A percentile compares a stretch with the other conserved stretches of the same genome.
Evolutionary conservation across 2,329 filamentous ascomycete species (phyloP).

Genomic region (Chrysosporium keratinophilum): DNA sequence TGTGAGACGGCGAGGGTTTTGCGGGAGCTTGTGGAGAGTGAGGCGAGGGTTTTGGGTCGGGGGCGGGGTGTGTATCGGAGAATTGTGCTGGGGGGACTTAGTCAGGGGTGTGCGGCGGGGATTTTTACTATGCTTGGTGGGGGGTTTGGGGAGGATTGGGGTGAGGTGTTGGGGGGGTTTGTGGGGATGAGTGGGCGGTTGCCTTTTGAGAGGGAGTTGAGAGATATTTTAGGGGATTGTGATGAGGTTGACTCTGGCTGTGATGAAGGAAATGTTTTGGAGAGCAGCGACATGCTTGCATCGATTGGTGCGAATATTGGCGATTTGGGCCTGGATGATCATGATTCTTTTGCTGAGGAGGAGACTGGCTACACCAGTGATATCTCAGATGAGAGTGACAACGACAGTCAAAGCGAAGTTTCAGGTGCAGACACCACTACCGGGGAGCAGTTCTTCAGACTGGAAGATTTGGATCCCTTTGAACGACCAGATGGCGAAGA

Average conservation of each 20-base stretch:
- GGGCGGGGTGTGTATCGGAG: conserved; percentile 23
- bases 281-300: conserved; percentile 7
- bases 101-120: conserved; percentile 44
- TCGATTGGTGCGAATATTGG: too few species aligned
- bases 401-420: conserved; percentile 3
- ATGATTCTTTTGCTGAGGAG: too few species aligned
- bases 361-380: too few species aligned
- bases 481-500: not conserved
- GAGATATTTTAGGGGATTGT: not conserved
- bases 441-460: not conserved
- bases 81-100: conserved; percentile 44
- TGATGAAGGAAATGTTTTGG: too few species aligned
- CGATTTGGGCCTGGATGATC: too few species aligned
- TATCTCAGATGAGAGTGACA: too few species aligned
- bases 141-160: conserved; percentile 16
- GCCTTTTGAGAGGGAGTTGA: conserved; percentile 26
- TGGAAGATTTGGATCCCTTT: not conserved
- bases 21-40: conserved; percentile 26
- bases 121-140: conserved; percentile 37
- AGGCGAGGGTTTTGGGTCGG: conserved; percentile 17
- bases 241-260: not conserved
- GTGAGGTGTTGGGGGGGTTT: conserved; percentile 31
- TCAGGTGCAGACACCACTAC: not conserved
- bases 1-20: conserved; percentile 34
- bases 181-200: conserved; percentile 42